Evolutionary conservation across 371 early-diverging fungal species (phyloP), one percentile per base, ranked within the genome.

Genomic region (Capillidium rhysosporum): DNA sequence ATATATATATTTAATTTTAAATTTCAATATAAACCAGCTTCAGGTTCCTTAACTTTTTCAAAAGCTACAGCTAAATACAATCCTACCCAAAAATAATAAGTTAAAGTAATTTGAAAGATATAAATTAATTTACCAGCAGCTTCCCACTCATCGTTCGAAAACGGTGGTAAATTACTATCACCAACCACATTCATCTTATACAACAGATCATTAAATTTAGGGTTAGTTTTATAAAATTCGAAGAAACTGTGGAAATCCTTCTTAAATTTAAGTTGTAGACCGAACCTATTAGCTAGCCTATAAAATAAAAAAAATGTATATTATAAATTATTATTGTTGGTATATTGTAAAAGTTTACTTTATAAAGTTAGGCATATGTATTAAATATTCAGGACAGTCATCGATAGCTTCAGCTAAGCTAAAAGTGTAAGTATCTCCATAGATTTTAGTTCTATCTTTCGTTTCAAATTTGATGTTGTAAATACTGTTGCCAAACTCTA

Each of bases 381-480:
- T 84, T 25, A 99, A 68, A 66, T 91, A 98, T 67, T 99, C 99
- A 0, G 95, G 91, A 63, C 98, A 97, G 61, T 93, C 88, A 49
- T 89, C 82, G 1, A 99, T 87, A 0, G 99, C 99, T 65, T 99
- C 99, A 43, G 79, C 82, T 20, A 99, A 72, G 56, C 84, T 77
- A 69, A 98, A 99, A 70, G 76, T 75, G 65, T 98, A 98, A 46
- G 80, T 77, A 59, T 80, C 76, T 1, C 96, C 96, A 67, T 79
- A 97, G 2, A 68, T 57, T 23, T 73, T 66, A 40, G 76, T 77
- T 1, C 64, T 57, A 1, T 80, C 69, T 41, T 73, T 63, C 21
- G 77, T 65, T 21, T 82, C 85, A 71, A 94, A n/a, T n/a, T 69
- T 64, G 20, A 95, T 82, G 20, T 62, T 67, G 62, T 93, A 92